Evolutionary conservation across 208 protist species (phyloP).

Genomic region (Crithidia sp.): DNA sequence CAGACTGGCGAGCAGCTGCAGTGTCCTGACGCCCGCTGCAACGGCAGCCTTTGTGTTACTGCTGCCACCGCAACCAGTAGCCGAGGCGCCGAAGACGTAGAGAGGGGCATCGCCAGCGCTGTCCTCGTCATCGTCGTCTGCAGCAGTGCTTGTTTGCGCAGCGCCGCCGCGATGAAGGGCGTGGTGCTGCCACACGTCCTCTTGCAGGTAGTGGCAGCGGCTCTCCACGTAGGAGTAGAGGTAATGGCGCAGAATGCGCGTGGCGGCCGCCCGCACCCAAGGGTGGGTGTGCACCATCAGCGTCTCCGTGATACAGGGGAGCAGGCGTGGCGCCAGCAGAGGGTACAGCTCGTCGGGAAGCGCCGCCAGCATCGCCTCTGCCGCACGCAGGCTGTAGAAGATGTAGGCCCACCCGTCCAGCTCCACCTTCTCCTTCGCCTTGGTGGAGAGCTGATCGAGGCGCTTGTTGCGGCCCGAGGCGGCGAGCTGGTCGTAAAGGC

Average conservation of each 20-base stretch:
- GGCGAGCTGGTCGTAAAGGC: constrained; percentile 64
- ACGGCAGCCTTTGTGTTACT: constrained; percentile 9
- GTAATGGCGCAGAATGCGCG: constrained; percentile 81
- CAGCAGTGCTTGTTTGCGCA: background rate
- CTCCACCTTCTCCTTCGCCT: constrained; percentile 63
- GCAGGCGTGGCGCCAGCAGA: constrained; percentile 39
- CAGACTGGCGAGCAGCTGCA: constrained; percentile 30
- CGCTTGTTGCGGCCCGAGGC: constrained; percentile 32
- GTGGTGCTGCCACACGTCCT: constrained; percentile 33
- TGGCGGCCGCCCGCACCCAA: constrained; percentile 78
- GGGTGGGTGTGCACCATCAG: constrained; percentile 81
- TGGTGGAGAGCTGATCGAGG: constrained; percentile 35
- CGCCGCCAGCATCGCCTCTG: constrained; percentile 62
- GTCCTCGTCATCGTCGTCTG: background rate
- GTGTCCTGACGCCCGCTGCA: constrained; percentile 10
- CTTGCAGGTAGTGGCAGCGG: constrained; percentile 51
- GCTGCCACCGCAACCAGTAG: background rate
- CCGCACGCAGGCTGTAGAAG: constrained; percentile 82
- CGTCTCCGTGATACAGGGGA: constrained; percentile 46
- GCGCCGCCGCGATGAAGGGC: constrained; percentile 3
- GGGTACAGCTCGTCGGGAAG: constrained; percentile 60
- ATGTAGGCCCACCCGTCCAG: constrained; percentile 73
- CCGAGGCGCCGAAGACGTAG: background rate
- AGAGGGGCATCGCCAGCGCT: background rate
- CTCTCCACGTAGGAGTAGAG: constrained; percentile 77